Evolutionary conservation across 306 rosid genomes (phyloP), one percentile per base, ranked within the genome.

Genomic region (Acacia melanoxylon): DNA sequence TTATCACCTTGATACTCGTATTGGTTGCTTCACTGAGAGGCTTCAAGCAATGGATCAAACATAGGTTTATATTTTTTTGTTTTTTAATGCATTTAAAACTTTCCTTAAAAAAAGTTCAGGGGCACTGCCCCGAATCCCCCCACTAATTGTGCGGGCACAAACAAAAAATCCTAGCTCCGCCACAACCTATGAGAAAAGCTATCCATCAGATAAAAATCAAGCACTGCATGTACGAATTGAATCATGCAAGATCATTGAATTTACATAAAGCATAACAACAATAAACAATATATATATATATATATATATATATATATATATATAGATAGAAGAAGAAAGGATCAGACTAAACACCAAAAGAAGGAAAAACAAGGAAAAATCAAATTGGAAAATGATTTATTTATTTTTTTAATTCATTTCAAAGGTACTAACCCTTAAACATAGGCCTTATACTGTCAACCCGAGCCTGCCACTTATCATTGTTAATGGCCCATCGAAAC

Each of bases 401-500:
- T 9, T 13, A 75, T n/a, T n/a, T n/a, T 76, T 40, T 27, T 37
- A 24, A 52, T 62, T 82, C 59, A 44, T 56, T 80, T 58, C n/a
- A 44, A 63, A 74, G 76, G 68, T 45, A 51, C 86, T 86, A 90
- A 92, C 99, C 90, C 88, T 93, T 93, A 82, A 95, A 95, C 80
- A 93, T 74, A 71, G 90, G 91, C 85, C 88, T 92, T 88, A 95
- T 86, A 82, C 96, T 95, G 77, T 84, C 73, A 77, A 95, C 97
- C 83, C 98, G 94, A 68, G 29, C 95, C 52, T 89, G 91, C 97
- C 97, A 95, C 86, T 85, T 86, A 80, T 92, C 89, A 2, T 91
- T 88, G 77, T 92, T 92, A 54, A 93, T 73, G 22, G 99, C 99
- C 99, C 98, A 95, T 86, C 86, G 86, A 86, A 95, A 95, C 72